phyloP scores from a whole-genome alignment of 805 yeast genomes.

The Wickerhamomyces rabaulensis region DNA sequence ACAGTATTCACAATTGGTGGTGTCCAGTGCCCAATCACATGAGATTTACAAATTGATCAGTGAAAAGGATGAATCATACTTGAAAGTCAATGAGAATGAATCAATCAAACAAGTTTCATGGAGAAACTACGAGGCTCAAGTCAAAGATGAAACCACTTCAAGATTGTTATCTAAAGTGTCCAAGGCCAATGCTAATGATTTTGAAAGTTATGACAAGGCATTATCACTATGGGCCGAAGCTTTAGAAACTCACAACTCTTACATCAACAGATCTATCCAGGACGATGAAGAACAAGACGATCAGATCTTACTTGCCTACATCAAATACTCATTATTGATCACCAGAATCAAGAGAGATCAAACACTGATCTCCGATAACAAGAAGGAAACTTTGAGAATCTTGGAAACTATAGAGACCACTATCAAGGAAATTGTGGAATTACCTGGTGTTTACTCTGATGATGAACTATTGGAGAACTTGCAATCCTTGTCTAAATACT shows the following conservation, averaged over 20 bases:
- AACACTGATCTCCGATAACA: conserved; percentile 19
- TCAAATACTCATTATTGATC: conserved; percentile 61
- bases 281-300: conserved; percentile 59
- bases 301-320: conserved; percentile 70
- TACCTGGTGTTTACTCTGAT: conserved; percentile 91
- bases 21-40: conserved; percentile 23
- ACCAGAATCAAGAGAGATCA: conserved; percentile 69
- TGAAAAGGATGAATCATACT: conserved; percentile 22
- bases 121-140: conserved; percentile 56
- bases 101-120: conserved; percentile 47
- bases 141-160: conserved; percentile 71
- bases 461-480: conserved; percentile 59
- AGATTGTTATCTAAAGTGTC: conserved; percentile 43
- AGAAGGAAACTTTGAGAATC: conserved; percentile 32
- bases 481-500: conserved; percentile 42
- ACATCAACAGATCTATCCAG: conserved; percentile 44
- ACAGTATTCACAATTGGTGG: conserved; percentile 40
- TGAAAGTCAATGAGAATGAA: conserved; percentile 19
- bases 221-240: conserved; percentile 68
- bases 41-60: conserved; percentile 37
- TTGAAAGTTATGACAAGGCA: conserved; percentile 48
- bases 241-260: conserved; percentile 51
- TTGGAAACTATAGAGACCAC: conserved; percentile 42
- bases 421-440: conserved; percentile 56
- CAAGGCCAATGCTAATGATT: conserved; percentile 27